phyloP scores from a whole-genome alignment of 169 alveolate species.

The Condylostoma magnum region DNA sequence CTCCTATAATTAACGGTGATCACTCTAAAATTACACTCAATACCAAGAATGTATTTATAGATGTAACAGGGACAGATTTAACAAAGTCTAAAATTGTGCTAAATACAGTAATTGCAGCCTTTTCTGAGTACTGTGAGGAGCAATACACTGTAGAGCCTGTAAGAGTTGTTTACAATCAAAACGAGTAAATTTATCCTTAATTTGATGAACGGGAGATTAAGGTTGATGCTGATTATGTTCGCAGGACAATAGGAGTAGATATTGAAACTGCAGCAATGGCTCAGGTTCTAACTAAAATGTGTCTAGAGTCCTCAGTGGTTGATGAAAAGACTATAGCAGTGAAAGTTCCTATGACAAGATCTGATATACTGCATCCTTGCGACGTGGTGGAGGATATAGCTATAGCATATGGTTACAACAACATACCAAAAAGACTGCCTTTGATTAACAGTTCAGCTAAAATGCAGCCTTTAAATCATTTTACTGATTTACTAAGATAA shows the following conservation, averaged over 20 bases:
- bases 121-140: conserved; percentile 77
- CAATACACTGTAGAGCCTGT: conserved; percentile 81
- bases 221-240: conserved; percentile 50
- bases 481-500: conserved; percentile 65
- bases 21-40: conserved; percentile 93
- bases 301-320: conserved; percentile 35
- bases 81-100: conserved; percentile 75
- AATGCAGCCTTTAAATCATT: conserved; percentile 16
- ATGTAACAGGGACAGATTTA: conserved; percentile 93
- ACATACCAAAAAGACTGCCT: conserved; percentile 57
- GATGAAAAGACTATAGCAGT: conserved; percentile 57
- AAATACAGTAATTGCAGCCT: conserved; percentile 76
- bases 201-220: conserved; percentile 50
- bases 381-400: conserved; percentile 97
- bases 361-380: conserved; percentile 94
- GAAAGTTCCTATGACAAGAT: conserved; percentile 85
- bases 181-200: conserved; percentile 60
- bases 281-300: conserved; percentile 64
- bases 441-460: conserved; percentile 35
- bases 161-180: conserved; percentile 60
- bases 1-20: conserved; percentile 97
- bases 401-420: conserved; percentile 93
- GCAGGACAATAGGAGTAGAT: conserved; percentile 50
- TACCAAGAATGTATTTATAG: conserved; percentile 95
- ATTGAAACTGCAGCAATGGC: conserved; percentile 50